These are phyloP conservation scores for Hypoxylon sp. DNA, from an alignment of 2,329 filamentous ascomycete genomes.

Conservation along the genomic window DNA sequence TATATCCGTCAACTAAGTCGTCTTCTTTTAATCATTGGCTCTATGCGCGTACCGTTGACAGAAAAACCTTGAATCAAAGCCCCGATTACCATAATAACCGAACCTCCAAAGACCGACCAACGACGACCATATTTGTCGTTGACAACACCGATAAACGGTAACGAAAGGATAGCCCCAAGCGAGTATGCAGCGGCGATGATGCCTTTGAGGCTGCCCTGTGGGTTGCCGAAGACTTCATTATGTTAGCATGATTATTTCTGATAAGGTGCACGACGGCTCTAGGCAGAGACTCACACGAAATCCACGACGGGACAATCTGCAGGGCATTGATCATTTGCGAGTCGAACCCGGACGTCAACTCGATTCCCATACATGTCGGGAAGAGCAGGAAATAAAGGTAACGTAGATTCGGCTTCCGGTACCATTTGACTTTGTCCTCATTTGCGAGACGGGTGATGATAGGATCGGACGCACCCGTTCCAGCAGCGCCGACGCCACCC, in stretches of 20 bases:
- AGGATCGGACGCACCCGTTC: conserved; percentile 53
- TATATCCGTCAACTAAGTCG: neutral
- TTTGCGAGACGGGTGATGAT: conserved; percentile 57
- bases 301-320: conserved; percentile 58
- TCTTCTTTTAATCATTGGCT: neutral
- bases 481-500: conserved; percentile 39
- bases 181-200: conserved; percentile 72
- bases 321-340: conserved; percentile 63
- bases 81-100: conserved; percentile 67
- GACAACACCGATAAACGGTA: conserved; percentile 70
- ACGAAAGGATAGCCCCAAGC: conserved; percentile 69
- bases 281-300: conserved; percentile 52
- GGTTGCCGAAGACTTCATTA: conserved; percentile 58
- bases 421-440: conserved; percentile 65
- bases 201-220: conserved; percentile 62
- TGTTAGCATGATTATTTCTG: conserved; percentile 17
- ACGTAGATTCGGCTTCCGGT: conserved; percentile 71
- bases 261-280: neutral
- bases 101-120: conserved; percentile 70
- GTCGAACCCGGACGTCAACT: conserved; percentile 64
- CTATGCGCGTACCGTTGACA: conserved; percentile 57
- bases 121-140: conserved; percentile 70
- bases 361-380: conserved; percentile 73
- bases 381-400: conserved; percentile 70
- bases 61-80: conserved; percentile 69